Base-by-base conservation (phyloP, 2,329 filamentous ascomycete species). In the Periconia macrospinosa region DNA sequence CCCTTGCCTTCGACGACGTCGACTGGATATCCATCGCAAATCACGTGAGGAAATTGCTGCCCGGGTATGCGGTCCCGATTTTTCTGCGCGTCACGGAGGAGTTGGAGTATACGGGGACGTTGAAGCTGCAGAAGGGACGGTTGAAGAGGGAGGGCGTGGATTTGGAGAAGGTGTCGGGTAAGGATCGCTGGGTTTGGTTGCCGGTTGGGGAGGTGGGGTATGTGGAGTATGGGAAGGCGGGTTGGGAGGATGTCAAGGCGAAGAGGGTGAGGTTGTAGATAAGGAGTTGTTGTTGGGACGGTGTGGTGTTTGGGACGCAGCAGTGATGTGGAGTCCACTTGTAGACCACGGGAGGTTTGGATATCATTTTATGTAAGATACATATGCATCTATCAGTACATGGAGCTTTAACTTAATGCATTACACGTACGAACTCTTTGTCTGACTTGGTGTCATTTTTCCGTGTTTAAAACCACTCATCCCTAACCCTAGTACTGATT, bases 91-190 rank as follows among this genome's bases (percentile, higher is more conserved):
- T 79, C 0, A 75, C 70, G 5, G 58, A 62, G 35, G 65, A 66
- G 45, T 61, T 79, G 19, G 77, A 78, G 49, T 77, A 78, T 52
- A 79, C 77, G 14, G 76, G 73, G 3, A 79, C 76, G 8, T 59
- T 78, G 65, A 79, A 79, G 67, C 60, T 79, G 14, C 76, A 77
- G 58, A 79, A 80, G 51, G 72, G 73, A 1, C 69, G 68, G 23
- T 58, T 79, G 40, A 73, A 76, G 57, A 61, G 61, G 2, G 75
- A 79, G 53, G 78, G 77, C 0, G 68, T 79, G n/a, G 72, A 79
- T 53, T 63, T 73, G 1, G 70, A 74, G 1, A 63, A 66, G n/a
- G 69, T 79, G 8, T 72, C 72, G 1, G 67, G 60, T 7, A 66
- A 66, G 9, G 75, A 75, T 46, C 64, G 58, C 50, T 52, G 79